Evolutionary conservation across 495 filamentous ascomycete genomes (phyloP).

Genomic region (Umbilicaria muhlenbergii): DNA sequence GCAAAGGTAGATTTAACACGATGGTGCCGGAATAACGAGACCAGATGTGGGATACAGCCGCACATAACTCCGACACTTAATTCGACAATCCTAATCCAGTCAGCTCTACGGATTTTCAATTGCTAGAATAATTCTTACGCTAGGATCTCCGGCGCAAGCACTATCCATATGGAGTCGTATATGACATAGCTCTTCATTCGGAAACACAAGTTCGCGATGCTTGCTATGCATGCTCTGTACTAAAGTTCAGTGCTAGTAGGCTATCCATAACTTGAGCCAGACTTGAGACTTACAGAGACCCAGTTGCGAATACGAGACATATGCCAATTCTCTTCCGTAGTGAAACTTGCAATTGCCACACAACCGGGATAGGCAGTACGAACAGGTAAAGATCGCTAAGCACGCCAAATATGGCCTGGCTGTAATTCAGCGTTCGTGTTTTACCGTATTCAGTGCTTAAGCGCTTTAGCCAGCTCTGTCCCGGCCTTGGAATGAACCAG

Average conservation of each 20-base stretch:
- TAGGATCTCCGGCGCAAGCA: too few relatives aligned
- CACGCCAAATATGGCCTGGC: conserved; percentile 6
- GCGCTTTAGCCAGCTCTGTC: conserved; percentile 2
- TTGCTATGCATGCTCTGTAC: not conserved
- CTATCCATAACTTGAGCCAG: not conserved
- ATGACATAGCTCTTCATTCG: not conserved
- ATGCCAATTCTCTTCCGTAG: conserved; percentile 7
- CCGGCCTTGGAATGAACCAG: not conserved
- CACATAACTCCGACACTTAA: not conserved
- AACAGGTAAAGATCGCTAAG: conserved; percentile 11
- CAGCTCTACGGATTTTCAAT: not conserved
- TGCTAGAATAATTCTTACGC: not conserved
- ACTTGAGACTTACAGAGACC: conserved; percentile 4
- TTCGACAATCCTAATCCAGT: not conserved
- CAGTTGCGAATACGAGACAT: conserved; percentile 8
- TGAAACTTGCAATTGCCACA: conserved; percentile 8
- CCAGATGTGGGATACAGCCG: not conserved
- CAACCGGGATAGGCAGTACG: conserved; percentile 9
- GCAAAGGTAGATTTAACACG: not conserved
- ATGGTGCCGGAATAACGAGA: not conserved
- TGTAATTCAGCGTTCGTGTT: not conserved
- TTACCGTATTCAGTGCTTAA: not conserved
- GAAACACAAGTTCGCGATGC: not conserved
- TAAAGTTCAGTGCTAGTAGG: not conserved
- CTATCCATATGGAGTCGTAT: not conserved